Conservation (phyloP, 2,329 filamentous ascomycete genomes). For the Claviceps maximensis region DNA sequence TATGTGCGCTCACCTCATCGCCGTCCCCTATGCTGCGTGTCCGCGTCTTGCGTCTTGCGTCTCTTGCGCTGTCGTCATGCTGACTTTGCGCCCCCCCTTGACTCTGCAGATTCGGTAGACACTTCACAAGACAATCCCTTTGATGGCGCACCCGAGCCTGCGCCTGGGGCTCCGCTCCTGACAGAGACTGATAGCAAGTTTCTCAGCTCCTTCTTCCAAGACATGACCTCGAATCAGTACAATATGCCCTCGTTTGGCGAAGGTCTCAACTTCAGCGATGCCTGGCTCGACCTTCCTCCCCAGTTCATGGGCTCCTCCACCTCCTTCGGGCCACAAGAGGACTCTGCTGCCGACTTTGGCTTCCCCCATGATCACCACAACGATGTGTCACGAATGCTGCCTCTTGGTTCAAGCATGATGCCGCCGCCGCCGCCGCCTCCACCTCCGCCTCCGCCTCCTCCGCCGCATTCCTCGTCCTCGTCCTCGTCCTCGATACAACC, state of each 20-base stretch:
- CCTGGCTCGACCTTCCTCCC: constrained; percentile 48
- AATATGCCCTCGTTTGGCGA: constrained; percentile 37
- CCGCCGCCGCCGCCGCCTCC: constrained; percentile 19
- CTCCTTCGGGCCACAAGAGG: constrained; percentile 42
- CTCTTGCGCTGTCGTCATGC: neutral
- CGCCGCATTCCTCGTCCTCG: neutral
- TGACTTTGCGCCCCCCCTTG: constrained; percentile 2
- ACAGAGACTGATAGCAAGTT: constrained; percentile 47
- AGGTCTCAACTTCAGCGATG: constrained; percentile 34
- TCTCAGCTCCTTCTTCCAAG: constrained; percentile 44
- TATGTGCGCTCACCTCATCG: constrained; percentile 27
- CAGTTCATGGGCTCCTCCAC: constrained; percentile 53
- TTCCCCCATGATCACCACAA: constrained; percentile 10
- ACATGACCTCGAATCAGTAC: constrained; percentile 37
- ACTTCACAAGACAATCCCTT: constrained; percentile 30
- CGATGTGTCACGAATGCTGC: constrained; percentile 8
- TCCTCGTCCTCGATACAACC: neutral
- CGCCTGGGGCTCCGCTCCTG: constrained; percentile 51
- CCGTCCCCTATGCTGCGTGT: neutral
- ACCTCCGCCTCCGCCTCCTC: constrained; percentile 8
- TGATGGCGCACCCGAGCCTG: constrained; percentile 43
- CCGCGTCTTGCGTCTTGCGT: neutral
- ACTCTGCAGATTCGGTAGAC: constrained; percentile 30
- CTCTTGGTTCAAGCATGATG: constrained; percentile 19
- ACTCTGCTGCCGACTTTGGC: constrained; percentile 7